These are phyloP conservation scores for Striga hermonthica DNA, from an alignment of 305 asterid genomes.

Conservation along the genomic window DNA sequence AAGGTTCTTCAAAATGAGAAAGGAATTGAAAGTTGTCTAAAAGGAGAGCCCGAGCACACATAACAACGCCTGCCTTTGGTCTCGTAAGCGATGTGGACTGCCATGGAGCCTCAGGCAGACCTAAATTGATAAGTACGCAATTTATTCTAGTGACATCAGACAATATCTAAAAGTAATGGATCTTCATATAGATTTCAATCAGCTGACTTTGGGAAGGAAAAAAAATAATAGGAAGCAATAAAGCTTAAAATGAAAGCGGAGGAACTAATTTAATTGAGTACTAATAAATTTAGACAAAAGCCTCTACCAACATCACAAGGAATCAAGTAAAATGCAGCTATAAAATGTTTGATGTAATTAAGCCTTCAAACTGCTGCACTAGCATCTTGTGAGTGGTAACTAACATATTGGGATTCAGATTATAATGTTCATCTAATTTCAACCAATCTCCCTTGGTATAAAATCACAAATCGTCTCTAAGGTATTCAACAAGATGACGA, in stretches of 20 bases:
- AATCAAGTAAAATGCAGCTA: neutral
- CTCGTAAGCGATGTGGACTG: no score
- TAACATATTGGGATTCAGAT: neutral
- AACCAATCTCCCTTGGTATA: neutral
- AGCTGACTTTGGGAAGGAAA: constrained; percentile 19
- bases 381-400: constrained; percentile 7
- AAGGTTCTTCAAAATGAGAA: no score
- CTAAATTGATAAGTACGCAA: no score
- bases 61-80: no score
- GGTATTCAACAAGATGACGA: constrained; percentile 14
- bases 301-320: constrained; percentile 4
- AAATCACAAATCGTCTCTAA: constrained; percentile 13
- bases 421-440: constrained; percentile 7
- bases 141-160: neutral
- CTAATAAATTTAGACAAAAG: constrained; percentile 1
- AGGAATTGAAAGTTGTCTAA: no score
- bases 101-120: no score
- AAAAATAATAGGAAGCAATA: neutral
- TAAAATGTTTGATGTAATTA: neutral
- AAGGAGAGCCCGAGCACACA: no score
- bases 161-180: constrained; percentile 1
- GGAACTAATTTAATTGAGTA: no score
- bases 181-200: constrained; percentile 4
- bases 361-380: neutral
- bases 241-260: neutral